Evolutionary conservation across 148 eudicot species (phyloP), one percentile per base, ranked within the genome.

Genomic region (Talinum fruticosum): DNA sequence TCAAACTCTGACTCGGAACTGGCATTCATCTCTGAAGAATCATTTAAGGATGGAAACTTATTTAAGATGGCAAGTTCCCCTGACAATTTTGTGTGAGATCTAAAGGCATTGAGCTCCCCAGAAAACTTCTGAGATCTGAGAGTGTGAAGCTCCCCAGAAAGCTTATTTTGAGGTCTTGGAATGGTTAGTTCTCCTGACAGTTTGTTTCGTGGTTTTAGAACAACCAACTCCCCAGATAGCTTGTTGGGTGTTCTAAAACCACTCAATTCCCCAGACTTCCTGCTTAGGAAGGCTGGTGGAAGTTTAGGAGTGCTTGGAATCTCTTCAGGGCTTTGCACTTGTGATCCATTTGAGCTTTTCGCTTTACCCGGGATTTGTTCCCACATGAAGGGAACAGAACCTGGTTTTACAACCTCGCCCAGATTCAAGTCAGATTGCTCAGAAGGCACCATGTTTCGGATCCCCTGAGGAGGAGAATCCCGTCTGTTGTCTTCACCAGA

Each of bases 331-430:
- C 80, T 69, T 2, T 64, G 44, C 8, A 30, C 23, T 47, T 24
- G 78, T 3, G 83, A 78, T 23, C 74, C 81, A 80, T 41, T 62
- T 0, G 84, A 75, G 57, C 77, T 74, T 77, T 86, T 86, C 12
- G 83, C 87, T 79, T 69, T 79, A 26, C 89, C 89, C 1, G 89
- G 89, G 51, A 51, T 70, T 66, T 86, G 81, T 72, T 86, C 89
- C 89, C 89, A 86, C 66, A 54, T 49, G 51, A 86, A 86, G 28
- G 87, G 89, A 79, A 86, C 69, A 66, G 87, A 26, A 21, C 86
- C 85, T 0, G 89, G 85, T 33, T 79, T 84, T 68, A 82, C 87
- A 12, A 86, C 85, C 82, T 86, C 88, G 5, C 73, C 84, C 71
- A 76, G 19, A 16, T 78, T 83, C 34, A 41, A 32, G 64, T 85